Percentiles rank a stretch among this genome's conserved stretches.
Evolutionary conservation across 163 green algal genomes (phyloP).

Genomic region (Prototheca wickerhamii): DNA sequence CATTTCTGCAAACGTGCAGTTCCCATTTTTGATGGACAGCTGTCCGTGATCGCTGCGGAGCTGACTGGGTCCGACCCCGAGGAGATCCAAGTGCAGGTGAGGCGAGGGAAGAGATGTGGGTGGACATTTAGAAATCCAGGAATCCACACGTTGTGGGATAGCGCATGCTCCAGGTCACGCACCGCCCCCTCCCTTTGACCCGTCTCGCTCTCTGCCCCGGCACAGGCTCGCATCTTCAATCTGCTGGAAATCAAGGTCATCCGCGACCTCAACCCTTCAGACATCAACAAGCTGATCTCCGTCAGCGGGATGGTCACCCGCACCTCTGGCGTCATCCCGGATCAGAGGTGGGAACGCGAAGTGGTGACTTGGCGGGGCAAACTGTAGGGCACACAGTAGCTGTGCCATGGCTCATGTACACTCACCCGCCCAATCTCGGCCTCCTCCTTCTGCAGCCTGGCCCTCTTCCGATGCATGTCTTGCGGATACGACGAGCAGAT

Average conservation of each 20-base stretch:
- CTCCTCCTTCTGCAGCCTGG: conserved; percentile 37
- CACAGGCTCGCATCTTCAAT: conserved; percentile 71
- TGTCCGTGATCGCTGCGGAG: conserved; percentile 33
- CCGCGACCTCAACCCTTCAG: conserved; percentile 89
- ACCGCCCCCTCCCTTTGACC: neutral
- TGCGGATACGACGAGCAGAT: conserved; percentile 45
- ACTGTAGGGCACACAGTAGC: neutral
- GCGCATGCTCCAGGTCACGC: neutral
- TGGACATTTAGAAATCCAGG: neutral
- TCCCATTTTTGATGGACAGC: conserved; percentile 35
- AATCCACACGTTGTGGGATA: too few relatives aligned
- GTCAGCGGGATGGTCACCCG: conserved; percentile 95
- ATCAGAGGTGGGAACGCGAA: conserved; percentile 55
- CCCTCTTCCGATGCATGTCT: conserved; percentile 64
- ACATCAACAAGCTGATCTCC: conserved; percentile 83
- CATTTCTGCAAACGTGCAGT: too few relatives aligned
- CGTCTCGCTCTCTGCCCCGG: neutral
- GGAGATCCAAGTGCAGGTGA: conserved; percentile 19
- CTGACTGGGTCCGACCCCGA: conserved; percentile 31
- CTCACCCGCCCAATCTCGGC: neutral
- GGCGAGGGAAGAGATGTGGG: too few relatives aligned
- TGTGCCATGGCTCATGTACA: neutral
- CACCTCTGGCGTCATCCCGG: conserved; percentile 79
- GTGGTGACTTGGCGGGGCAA: too few relatives aligned
- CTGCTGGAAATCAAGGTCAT: conserved; percentile 78